Conservation (phyloP, 768 basidiomycete genomes). For the Lentinus tigrinus region DNA sequence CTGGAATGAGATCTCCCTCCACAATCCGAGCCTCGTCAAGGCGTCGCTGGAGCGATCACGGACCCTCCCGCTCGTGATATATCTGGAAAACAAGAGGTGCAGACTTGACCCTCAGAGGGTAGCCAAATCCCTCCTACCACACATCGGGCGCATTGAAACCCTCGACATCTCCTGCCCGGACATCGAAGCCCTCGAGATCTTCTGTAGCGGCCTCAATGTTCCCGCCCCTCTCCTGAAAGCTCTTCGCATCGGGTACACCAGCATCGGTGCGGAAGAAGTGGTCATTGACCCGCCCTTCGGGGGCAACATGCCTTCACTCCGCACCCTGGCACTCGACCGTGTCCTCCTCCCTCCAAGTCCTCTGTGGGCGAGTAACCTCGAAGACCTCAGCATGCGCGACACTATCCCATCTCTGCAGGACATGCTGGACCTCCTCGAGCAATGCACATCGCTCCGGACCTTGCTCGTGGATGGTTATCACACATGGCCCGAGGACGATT, state of each 20-base stretch:
- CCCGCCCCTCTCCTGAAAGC: too few relatives aligned
- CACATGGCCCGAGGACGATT: not conserved
- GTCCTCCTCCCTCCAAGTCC: not conserved
- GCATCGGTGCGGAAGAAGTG: not conserved
- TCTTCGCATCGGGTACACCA: too few relatives aligned
- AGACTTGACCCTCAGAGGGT: too few relatives aligned
- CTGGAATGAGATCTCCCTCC: not conserved
- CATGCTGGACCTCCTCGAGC: not conserved
- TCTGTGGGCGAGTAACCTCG: not conserved
- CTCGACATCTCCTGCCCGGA: too few relatives aligned
- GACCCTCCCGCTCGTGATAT: not conserved
- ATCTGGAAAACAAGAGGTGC: not conserved
- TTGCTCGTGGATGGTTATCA: not conserved
- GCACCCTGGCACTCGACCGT: not conserved
- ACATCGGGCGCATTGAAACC: too few relatives aligned
- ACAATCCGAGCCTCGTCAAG: not conserved
- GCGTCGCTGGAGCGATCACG: constrained; percentile 1
- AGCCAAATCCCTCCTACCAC: too few relatives aligned
- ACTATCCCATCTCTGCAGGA: not conserved
- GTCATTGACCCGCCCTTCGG: not conserved
- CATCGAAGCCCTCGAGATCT: too few relatives aligned
- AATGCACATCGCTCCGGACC: not conserved
- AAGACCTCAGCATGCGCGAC: not conserved
- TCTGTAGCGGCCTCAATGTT: too few relatives aligned
- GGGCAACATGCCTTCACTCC: not conserved